These are phyloP conservation scores for Coemansia sp. DNA, from an alignment of 192 early-diverging fungal genomes.

Conservation along the genomic window DNA sequence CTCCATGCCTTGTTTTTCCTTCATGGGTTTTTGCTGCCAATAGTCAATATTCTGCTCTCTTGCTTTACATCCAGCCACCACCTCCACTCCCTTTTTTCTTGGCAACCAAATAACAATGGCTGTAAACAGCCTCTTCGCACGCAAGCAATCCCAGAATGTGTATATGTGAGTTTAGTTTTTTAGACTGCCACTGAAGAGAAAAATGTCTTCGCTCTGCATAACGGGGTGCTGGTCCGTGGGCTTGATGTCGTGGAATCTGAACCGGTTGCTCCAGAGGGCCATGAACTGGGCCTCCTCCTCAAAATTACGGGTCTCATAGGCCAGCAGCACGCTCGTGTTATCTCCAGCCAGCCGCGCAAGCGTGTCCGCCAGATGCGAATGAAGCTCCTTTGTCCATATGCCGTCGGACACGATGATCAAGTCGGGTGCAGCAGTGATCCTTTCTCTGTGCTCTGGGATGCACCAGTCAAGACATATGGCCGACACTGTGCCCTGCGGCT, in stretches of 20 bases:
- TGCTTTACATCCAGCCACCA: not conserved
- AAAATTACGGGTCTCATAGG: constrained; percentile 34
- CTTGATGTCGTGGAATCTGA: constrained; percentile 51
- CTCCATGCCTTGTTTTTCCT: too few relatives aligned
- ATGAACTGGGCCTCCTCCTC: constrained; percentile 44
- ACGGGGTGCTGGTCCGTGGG: constrained; percentile 35
- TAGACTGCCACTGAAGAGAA: constrained; percentile 20
- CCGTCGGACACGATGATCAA: constrained; percentile 45
- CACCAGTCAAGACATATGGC: constrained; percentile 26
- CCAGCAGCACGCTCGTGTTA: constrained; percentile 27
- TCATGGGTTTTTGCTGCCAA: not conserved
- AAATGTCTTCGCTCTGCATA: constrained; percentile 48
- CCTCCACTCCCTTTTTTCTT: not conserved
- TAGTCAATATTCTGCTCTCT: not conserved
- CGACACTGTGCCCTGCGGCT: constrained; percentile 1
- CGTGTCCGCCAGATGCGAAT: constrained; percentile 34
- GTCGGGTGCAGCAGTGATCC: constrained; percentile 2
- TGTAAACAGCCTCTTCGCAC: not conserved
- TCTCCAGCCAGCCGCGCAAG: constrained; percentile 17
- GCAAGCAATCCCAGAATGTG: not conserved
- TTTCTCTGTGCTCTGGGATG: not conserved
- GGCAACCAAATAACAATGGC: not conserved
- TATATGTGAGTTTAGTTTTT: not conserved
- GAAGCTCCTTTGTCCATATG: constrained; percentile 33
- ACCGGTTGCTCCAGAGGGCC: constrained; percentile 31